phyloP scores from a whole-genome alignment of 495 filamentous ascomycete genomes.

The Oleoguttula mirabilis region DNA sequence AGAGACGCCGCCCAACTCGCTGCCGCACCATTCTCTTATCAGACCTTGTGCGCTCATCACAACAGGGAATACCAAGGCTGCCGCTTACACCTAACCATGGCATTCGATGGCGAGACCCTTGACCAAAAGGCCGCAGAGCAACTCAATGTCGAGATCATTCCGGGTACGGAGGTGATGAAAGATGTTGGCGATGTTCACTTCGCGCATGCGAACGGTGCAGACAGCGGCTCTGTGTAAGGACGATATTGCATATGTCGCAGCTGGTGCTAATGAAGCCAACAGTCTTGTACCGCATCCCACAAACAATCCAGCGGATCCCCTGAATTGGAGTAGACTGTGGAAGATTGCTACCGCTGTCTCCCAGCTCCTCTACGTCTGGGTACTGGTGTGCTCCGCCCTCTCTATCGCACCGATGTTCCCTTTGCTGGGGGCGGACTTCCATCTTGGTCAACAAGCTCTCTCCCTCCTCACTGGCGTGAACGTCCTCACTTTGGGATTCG shows the following conservation, averaged over 20 bases:
- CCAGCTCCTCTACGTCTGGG: conserved; percentile 36
- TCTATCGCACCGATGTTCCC: conserved; percentile 42
- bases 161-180: conserved; percentile 53
- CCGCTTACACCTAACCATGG: neutral
- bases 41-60: too few species aligned
- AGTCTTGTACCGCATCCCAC: conserved; percentile 11
- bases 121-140: conserved; percentile 19
- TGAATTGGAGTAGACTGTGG: conserved; percentile 13
- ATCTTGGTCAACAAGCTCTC: conserved; percentile 36
- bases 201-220: conserved; percentile 36
- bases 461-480: conserved; percentile 39
- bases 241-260: neutral
- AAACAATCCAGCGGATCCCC: conserved; percentile 22
- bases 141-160: conserved; percentile 41
- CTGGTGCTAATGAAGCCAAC: too few species aligned
- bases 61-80: too few species aligned
- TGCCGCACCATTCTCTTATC: too few species aligned
- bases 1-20: too few species aligned
- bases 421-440: conserved; percentile 40
- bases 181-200: conserved; percentile 25
- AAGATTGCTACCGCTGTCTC: conserved; percentile 8
- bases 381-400: conserved; percentile 44
- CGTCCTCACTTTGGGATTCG: conserved; percentile 44
- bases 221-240: conserved; percentile 29
- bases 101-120: neutral